Percentiles rank a stretch among this genome's conserved stretches.
Conservation (phyloP, 2,329 filamentous ascomycete genomes). For the Fusarium cyanostomum region DNA sequence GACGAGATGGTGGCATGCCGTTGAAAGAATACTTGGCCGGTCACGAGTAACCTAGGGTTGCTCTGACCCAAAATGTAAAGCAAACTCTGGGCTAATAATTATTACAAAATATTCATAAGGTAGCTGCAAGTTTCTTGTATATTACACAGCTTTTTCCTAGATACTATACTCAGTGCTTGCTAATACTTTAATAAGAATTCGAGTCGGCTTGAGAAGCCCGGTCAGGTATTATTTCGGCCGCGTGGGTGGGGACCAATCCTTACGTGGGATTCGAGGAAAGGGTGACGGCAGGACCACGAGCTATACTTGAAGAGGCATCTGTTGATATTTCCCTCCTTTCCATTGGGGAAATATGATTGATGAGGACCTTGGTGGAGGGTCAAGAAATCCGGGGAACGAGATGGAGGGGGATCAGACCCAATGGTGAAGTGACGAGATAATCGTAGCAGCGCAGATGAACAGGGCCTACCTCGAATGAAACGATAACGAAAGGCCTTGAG, state of each 20-base stretch:
- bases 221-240: too few species aligned
- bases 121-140: too few species aligned
- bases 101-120: too few species aligned
- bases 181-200: too few species aligned
- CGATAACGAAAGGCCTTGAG: not conserved
- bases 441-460: not conserved
- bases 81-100: too few species aligned
- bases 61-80: too few species aligned
- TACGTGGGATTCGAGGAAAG: slow-evolving; percentile 5
- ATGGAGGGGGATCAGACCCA: slow-evolving; percentile 1
- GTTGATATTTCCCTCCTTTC: not conserved
- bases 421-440: slow-evolving; percentile 8
- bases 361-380: slow-evolving; percentile 19
- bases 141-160: too few species aligned
- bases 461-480: not conserved
- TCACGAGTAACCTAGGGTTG: too few species aligned
- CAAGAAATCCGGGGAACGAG: slow-evolving; percentile 22
- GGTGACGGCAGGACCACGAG: not conserved
- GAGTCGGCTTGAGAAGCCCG: too few species aligned
- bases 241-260: slow-evolving; percentile 13
- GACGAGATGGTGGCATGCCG: slow-evolving; percentile 1
- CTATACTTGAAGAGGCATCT: slow-evolving; percentile 12
- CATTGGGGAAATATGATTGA: slow-evolving; percentile 7
- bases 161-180: too few species aligned
- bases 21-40: too few species aligned